Evolutionary conservation across 83 land plant genomes (phyloP).

Genomic region (Thuja plicata): DNA sequence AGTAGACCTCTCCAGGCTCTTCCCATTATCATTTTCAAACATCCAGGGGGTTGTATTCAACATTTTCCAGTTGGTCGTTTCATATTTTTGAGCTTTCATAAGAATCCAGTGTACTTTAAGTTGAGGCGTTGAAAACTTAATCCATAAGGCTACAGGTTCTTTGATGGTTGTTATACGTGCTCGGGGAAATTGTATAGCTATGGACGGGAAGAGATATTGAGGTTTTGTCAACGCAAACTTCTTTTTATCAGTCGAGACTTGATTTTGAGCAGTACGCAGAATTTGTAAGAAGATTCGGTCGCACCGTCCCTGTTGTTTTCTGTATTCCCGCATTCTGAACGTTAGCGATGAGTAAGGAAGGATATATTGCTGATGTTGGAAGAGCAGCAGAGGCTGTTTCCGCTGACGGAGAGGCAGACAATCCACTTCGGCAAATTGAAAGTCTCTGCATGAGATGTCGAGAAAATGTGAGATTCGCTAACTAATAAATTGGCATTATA

Average conservation of each 20-base stretch:
- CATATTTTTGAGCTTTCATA: not conserved
- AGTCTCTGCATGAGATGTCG: conserved; percentile 97
- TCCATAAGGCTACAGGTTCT: not conserved
- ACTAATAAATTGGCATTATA: not conserved
- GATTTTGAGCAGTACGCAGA: not conserved
- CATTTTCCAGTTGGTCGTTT: not conserved
- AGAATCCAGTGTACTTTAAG: not conserved
- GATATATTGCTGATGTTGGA: conserved; percentile 44
- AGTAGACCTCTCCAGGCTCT: not conserved
- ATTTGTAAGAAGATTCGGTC: not conserved
- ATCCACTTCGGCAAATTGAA: conserved; percentile 69
- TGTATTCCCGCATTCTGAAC: not conserved
- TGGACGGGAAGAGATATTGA: not conserved
- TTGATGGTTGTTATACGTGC: not conserved
- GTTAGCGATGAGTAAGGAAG: not conserved
- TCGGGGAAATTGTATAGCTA: not conserved
- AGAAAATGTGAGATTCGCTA: conserved; percentile 59
- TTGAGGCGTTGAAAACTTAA: not conserved
- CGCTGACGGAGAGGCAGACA: conserved; percentile 29
- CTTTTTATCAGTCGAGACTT: not conserved
- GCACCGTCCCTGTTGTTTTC: not conserved
- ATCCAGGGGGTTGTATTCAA: not conserved
- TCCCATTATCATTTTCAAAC: not conserved
- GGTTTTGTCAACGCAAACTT: not conserved
- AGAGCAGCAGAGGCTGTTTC: conserved; percentile 55